Base-by-base conservation (phyloP, 495 filamentous ascomycete species). In the Annulohypoxylon nitens region DNA sequence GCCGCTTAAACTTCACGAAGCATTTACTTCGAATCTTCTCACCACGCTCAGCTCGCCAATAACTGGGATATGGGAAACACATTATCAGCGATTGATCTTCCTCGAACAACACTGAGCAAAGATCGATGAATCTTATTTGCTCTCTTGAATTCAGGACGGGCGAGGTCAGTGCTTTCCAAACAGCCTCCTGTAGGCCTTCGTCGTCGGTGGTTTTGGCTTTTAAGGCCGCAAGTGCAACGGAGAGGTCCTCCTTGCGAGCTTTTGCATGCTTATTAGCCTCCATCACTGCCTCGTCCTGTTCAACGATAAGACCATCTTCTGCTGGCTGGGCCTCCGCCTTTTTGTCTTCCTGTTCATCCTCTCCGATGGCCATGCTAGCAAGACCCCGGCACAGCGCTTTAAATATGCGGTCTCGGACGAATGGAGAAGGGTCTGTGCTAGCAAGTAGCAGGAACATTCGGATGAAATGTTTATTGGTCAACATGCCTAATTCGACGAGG, bases 131-230 rank as follows among this genome's bases (percentile, higher is more conserved):
- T 55, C 93, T 90, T n/a, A 86, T 83, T 34, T 95, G 86, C 76
- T 98, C 94, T n/a, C 86, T 77, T 2, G 93, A 68, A 7, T 89
- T 88, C 62, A 93, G 86, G 34, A 78, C 75, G 0, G 87, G 83
- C 0, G 94, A 95, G 43, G 90, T 89, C 53, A 93, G 86, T 18
- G 94, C 94, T 57, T 85, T 83, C 93, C 94, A 97, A 14, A 98
- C 81, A n/a, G 89, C 88, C 11, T 88, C 82, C 70, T 91, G 90
- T 59, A 98, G 77, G 2, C 82, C 82, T 14, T 81, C 61, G 61
- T 95, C 89, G 25, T 84, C 81, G 11, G 86, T 81, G 7, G 97
- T 74, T 65, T 97, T 92, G 25, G 83, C 81, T 67, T 91, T 96
- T 8, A 98, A 83, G 2, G 92, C 93, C 4, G 81, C 85, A 5